Base-by-base conservation (phyloP, 768 basidiomycete species). In the Suillus hirtellus region DNA sequence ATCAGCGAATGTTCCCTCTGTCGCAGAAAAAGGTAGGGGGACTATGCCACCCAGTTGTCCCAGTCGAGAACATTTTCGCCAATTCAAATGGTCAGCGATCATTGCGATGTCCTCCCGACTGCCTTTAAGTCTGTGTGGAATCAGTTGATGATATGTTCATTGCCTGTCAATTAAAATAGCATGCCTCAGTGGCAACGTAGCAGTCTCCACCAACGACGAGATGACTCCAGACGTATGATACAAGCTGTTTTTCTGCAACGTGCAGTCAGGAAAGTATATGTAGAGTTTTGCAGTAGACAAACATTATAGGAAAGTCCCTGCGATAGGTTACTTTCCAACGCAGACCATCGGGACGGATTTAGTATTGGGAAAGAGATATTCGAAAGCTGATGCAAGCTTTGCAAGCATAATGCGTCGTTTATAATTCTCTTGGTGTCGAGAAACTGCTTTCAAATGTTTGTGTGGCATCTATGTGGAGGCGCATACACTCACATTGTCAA, bases 341-440 rank as follows among this genome's bases (percentile, higher is more conserved):
- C 68, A 56, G 74, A 65, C 88, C 87, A 88, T 2, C 67, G 66
- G 38, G 69, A 60, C 34, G 84, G 79, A 50, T 78, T 66, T 65
- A 81, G 76, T 59, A 88, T 78, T 19, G 88, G 87, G 63, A 88
- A 69, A 54, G 72, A 79, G 67, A 86, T 70, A 21, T 83, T 79
- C 3, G 81, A 80, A 42, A 83, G 68, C 59, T 87, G 86, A 63
- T 78, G 72, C 37, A 85, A 74, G 56, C 77, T 73, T 66, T 80
- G 82, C 52, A 89, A 72, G 73, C 81, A 85, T 21, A 89, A 76
- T 3, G 85, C 84, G 66, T 92, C 90, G 56, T 89, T 89, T 63
- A 92, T 66, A 17, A 83, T 73, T 65, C 76, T 81, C 66, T 76
- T 80, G 31, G 76, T 76, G 35, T 75, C 73, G 44, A 67, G 70